These are phyloP conservation scores for Primulina huaijiensis DNA, from an alignment of 257 asterid genomes.

Conservation along the genomic window DNA sequence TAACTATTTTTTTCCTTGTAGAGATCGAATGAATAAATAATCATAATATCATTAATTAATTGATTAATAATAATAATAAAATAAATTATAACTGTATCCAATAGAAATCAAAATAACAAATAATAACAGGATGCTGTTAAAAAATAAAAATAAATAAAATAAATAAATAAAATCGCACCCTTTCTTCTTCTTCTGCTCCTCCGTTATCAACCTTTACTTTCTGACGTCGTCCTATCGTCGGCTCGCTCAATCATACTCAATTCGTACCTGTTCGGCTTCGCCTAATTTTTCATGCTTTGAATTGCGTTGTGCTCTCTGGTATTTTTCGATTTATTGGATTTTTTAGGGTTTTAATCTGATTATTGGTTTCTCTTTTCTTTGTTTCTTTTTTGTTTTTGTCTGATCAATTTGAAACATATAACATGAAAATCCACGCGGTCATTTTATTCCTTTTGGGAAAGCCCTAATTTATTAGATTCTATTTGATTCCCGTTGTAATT, in stretches of 20 bases:
- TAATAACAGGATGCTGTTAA: too few species aligned
- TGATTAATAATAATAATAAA: too few species aligned
- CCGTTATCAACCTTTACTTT: conserved; percentile 32
- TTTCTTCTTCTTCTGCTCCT: conserved; percentile 23
- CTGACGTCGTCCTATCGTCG: conserved; percentile 29
- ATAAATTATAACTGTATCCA: too few species aligned
- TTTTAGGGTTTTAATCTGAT: conserved; percentile 11
- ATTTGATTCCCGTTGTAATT: conserved; percentile 14
- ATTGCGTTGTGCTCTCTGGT: conserved; percentile 15
- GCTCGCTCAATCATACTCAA: background rate
- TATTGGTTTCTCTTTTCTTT: conserved; percentile 1
- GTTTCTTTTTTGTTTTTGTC: background rate
- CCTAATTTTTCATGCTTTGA: background rate
- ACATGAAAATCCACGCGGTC: conserved; percentile 26
- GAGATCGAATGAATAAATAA: too few species aligned
- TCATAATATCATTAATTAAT: too few species aligned
- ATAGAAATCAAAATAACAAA: too few species aligned
- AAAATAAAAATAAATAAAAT: too few species aligned
- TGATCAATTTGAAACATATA: conserved; percentile 25
- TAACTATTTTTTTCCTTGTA: too few species aligned
- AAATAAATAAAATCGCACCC: background rate
- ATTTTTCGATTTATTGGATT: conserved; percentile 18
- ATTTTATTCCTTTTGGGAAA: conserved; percentile 31
- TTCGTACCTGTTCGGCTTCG: conserved; percentile 1
- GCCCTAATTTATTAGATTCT: conserved; percentile 30